Evolutionary conservation across 352 stramenopile genomes (phyloP), one percentile per base, ranked within the genome.

Genomic region (Phytophthora boehmeriae): DNA sequence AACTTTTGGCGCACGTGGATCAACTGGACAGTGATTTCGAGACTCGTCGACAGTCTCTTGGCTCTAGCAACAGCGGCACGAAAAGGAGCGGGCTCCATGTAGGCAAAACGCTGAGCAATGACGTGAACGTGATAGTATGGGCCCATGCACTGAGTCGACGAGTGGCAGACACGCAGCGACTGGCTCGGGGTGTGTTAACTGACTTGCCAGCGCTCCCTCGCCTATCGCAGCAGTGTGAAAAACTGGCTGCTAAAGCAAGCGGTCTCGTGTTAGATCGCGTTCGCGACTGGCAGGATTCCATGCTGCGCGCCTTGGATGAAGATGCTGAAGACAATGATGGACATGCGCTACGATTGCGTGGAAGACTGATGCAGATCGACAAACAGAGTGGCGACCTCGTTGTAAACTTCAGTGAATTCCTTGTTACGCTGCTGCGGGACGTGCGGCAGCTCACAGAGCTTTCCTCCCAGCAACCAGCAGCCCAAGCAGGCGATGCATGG

Each of bases 331-430:
- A 75, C 16, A 59, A 85, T 22, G 58, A 68, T 2, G 70, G 85
- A 23, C 85, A 90, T 34, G 71, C 68, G 14, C 60, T 97, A 32
- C 80, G 88, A 8, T 66, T 97, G 20, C 90, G 74, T 27, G 91
- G 89, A 16, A 74, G 86, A 66, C 83, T 98, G 43, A 97, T 98
- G 84, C 92, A 97, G 55, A 97, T 98, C 51, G 89, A 97, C 68
- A 67, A 70, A 45, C 84, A 89, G 27, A 82, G 73, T 32, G 92
- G 90, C 5, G 75, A 96, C 38, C 67, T 98, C 0, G 80, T 96
- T 2, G 94, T 98, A 39, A 98, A 98, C 62, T 98, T 96, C 61
- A 97, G 90, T 50, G 92, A 98, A 58, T 92, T 90, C 11, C 86
- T 98, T 11, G 95, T 98, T 3, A 96, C 85, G 8, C 64, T 98